Evolutionary conservation across 2,329 filamentous ascomycete species (phyloP).

Genomic region (Chaetomiaceae sp.): DNA sequence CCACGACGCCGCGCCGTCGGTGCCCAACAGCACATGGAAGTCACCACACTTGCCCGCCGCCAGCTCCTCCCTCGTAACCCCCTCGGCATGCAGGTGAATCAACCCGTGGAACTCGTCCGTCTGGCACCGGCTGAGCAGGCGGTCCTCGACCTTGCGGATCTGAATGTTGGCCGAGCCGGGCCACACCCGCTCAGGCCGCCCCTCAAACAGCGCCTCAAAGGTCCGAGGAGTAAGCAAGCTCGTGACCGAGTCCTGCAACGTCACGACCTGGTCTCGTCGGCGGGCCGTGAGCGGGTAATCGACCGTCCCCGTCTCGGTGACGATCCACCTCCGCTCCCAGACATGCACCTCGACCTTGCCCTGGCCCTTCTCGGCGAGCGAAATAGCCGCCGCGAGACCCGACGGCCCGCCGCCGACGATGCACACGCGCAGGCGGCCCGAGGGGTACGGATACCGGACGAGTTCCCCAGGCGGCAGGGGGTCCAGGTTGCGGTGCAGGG

Average conservation of each 20-base stretch:
- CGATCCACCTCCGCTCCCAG: slow-evolving; percentile 34
- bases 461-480: slow-evolving; percentile 26
- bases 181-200: slow-evolving; percentile 34
- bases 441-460: slow-evolving; percentile 28
- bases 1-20: slow-evolving; percentile 36
- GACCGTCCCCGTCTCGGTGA: slow-evolving; percentile 23
- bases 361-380: slow-evolving; percentile 32
- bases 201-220: slow-evolving; percentile 31
- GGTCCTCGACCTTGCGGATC: slow-evolving; percentile 37
- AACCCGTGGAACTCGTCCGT: slow-evolving; percentile 30
- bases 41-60: slow-evolving; percentile 30
- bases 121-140: slow-evolving; percentile 34
- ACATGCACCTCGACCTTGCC: slow-evolving; percentile 34
- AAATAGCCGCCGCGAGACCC: slow-evolving; percentile 32
- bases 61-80: slow-evolving; percentile 30
- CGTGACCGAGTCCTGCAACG: slow-evolving; percentile 35
- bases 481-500: slow-evolving; percentile 28
- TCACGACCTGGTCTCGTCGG: slow-evolving; percentile 35
- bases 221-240: slow-evolving; percentile 28
- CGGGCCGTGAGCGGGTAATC: slow-evolving; percentile 31
- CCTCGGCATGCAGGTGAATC: slow-evolving; percentile 33
- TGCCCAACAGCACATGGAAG: slow-evolving; percentile 35
- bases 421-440: slow-evolving; percentile 29
- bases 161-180: slow-evolving; percentile 36
- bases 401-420: slow-evolving; percentile 35